Evolutionary conservation across 805 yeast species (phyloP), one percentile per base, ranked within the genome.

Genomic region (Pichia deserticola): DNA sequence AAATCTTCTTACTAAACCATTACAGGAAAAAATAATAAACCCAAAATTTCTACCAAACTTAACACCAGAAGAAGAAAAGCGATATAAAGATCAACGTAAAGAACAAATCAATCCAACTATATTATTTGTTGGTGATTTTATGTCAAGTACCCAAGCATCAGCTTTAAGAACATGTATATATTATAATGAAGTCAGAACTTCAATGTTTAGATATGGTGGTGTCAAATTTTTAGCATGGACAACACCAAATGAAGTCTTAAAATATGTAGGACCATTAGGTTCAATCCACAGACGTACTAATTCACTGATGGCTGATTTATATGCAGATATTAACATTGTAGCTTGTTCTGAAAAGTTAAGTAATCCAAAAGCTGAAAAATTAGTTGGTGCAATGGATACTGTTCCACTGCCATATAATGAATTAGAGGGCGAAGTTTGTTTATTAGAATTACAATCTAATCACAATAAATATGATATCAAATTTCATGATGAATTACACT

Each of bases 191-290:
- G 57, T 60, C 39, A 34, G 51, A 3, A 55, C 65, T 9, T 59
- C 66, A 4, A 53, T 65, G 55, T 64, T 60, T 48, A 95, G 8
- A 15, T 60, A 54, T 42, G 56, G 57, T 25, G 75, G 84, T 44
- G 90, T 89, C 3, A 73, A 87, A 53, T 78, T 88, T 82, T 67
- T 90, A 28, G 65, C 85, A 13, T 79, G 90, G 81, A 71, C 83
- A 25, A 79, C 82, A 4, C 78, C 82, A 7, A 46, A 69, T 0
- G 79, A 86, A 5, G 84, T 86, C 5, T 65, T 68, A 51, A 84
- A 86, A 62, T 71, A 87, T 36, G 60, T 85, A 42, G 80, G 92
- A 0, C 74, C 73, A 0, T 72, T 79, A 0, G 77, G 78, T 1
- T 72, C 76, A 35, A 56, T 58, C 11, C 69, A 71, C 48, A 73